Evolutionary conservation across 2,329 filamentous ascomycete species (phyloP).

Genomic region (Fusarium incarnatum): DNA sequence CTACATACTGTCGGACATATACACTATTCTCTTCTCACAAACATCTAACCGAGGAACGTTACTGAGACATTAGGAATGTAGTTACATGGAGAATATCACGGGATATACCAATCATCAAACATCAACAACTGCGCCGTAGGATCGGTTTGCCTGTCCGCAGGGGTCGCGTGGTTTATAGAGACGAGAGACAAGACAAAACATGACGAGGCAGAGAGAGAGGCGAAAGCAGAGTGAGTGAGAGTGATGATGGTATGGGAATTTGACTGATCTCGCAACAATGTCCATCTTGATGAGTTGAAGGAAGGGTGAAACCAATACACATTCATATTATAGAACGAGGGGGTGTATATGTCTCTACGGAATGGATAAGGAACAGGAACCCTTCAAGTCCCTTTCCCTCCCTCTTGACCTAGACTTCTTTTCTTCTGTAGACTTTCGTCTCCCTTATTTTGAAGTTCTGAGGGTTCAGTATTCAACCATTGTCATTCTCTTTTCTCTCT

Average conservation of each 20-base stretch:
- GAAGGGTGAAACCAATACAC: conserved; percentile 6
- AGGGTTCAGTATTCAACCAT: neutral
- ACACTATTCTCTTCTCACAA: neutral
- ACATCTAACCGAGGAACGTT: conserved; percentile 6
- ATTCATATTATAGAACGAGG: conserved; percentile 19
- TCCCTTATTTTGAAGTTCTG: conserved; percentile 12
- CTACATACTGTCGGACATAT: conserved; percentile 10
- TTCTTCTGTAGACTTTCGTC: neutral
- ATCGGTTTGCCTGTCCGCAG: conserved; percentile 24
- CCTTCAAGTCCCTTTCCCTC: conserved; percentile 2
- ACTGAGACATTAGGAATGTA: conserved; percentile 38
- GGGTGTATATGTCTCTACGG: conserved; percentile 6
- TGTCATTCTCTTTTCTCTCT: neutral
- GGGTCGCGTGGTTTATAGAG: conserved; percentile 32
- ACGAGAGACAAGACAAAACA: conserved; percentile 16
- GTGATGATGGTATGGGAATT: neutral
- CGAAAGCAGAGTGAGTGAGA: neutral
- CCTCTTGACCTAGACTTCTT: neutral
- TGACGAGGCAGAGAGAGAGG: neutral
- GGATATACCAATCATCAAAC: neutral
- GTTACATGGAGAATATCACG: conserved; percentile 14
- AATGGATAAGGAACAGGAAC: conserved; percentile 16
- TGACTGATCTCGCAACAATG: conserved; percentile 17
- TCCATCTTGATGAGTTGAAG: conserved; percentile 11
- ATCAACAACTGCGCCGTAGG: neutral